Evolutionary conservation across 139 green algal species (phyloP).

Genomic region (Chlamydomonas schloesseri): DNA sequence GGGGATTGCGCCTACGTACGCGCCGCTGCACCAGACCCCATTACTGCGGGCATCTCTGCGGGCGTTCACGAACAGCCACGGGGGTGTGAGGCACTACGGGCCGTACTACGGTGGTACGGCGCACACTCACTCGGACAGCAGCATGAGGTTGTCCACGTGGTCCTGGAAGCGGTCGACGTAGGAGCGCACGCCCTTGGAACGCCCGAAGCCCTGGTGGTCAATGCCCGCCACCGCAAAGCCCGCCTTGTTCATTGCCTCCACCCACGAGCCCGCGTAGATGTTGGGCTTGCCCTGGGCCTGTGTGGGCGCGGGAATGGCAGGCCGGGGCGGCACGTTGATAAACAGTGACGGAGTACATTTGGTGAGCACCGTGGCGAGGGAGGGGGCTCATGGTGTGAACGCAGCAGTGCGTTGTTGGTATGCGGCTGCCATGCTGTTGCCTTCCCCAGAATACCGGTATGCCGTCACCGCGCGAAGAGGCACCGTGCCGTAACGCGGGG

Average conservation of each 20-base stretch:
- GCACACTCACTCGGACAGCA: slow-evolving; percentile 49
- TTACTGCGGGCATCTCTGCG: no score
- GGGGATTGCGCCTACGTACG: no score
- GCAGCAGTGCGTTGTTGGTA: no score
- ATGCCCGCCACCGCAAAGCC: slow-evolving; percentile 75
- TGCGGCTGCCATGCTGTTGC: no score
- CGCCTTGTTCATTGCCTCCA: slow-evolving; percentile 70
- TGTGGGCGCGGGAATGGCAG: not conserved
- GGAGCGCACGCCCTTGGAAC: slow-evolving; percentile 63
- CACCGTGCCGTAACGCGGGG: not conserved
- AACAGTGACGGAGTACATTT: not conserved
- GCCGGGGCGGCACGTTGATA: no score
- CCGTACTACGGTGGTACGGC: no score
- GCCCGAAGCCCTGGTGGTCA: slow-evolving; percentile 76
- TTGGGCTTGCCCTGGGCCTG: slow-evolving; percentile 48
- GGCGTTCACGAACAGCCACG: no score
- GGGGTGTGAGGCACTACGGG: no score
- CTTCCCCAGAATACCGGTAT: no score
- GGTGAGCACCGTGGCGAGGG: not conserved
- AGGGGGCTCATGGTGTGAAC: no score
- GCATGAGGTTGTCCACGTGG: slow-evolving; percentile 74
- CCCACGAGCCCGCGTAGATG: slow-evolving; percentile 75
- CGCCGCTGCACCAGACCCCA: no score
- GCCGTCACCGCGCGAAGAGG: no score
- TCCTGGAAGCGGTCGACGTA: slow-evolving; percentile 73